Evolutionary conservation across 306 rosid genomes (phyloP), one percentile per base, ranked within the genome.

Genomic region (Hylodesmum podocarpum): DNA sequence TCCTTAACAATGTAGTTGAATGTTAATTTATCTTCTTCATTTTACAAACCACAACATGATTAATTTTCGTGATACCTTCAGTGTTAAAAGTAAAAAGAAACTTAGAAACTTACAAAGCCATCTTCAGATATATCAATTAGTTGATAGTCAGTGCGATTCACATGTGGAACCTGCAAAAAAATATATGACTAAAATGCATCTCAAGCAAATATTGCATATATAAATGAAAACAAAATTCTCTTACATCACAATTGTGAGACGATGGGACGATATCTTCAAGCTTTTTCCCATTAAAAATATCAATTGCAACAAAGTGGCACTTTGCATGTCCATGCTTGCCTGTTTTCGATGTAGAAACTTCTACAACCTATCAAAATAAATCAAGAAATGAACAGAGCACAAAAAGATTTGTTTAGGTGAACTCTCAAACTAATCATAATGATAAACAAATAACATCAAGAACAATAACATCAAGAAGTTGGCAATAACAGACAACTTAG

Each of bases 291-390:
- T 88, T 89, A 79, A 91, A 88, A 28, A 87, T 87, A 78, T 91
- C 93, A 72, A 85, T 88, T 11, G 57, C 96, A 66, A 91, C 91
- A 84, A 91, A 91, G 86, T 91, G 96, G 41, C 96, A 88, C 78
- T 88, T 91, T 5, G 96, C 93, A 67, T 87, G 93, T 69, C 91
- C 96, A 34, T 87, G 96, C 88, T 88, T 90, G 21, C 93, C 93
- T 4, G 93, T 87, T 72, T 88, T 88, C 39, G 93, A 91, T 7
- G 93, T 91, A 49, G 96, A 91, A 78, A 91, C 96, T 50, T 79
- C 78, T 16, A 79, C 78, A 64, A 79, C 71, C 75, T 74, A 24
- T 29, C 21, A 47, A 61, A 21, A 36, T 5, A 63, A 47, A 62
- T 37, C 6, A 1, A 27, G 0, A 62, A 47, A 28, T 37, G 50